Conservation (phyloP, 2,329 filamentous ascomycete species). For the Hymenoscyphus salicellus region DNA sequence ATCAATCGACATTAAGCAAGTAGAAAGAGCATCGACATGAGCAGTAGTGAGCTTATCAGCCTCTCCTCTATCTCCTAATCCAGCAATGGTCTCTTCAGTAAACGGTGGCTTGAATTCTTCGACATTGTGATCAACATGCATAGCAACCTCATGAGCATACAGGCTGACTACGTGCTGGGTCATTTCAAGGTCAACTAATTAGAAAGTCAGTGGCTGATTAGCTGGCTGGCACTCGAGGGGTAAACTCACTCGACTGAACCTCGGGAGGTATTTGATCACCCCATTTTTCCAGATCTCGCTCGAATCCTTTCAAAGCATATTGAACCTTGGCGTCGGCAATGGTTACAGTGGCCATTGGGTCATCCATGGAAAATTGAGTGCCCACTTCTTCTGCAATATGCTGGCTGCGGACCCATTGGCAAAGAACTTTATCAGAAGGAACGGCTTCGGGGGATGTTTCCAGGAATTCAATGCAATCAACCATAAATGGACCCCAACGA, state of each 20-base stretch:
- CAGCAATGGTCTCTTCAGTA: conserved; percentile 32
- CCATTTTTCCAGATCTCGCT: conserved; percentile 51
- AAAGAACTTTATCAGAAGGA: conserved; percentile 41
- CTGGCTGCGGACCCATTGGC: conserved; percentile 43
- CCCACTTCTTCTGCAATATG: conserved; percentile 55
- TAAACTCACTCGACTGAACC: conserved; percentile 31
- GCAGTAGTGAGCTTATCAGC: conserved; percentile 29
- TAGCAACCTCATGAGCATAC: conserved; percentile 58
- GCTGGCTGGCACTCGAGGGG: background rate
- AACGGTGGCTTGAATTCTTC: conserved; percentile 47
- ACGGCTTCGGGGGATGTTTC: conserved; percentile 41
- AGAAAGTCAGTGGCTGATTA: conserved; percentile 12
- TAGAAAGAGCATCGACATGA: conserved; percentile 52
- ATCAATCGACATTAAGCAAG: conserved; percentile 53
- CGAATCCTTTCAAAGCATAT: conserved; percentile 52
- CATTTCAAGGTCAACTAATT: conserved; percentile 46
- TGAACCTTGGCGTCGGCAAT: conserved; percentile 55
- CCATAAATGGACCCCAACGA: conserved; percentile 43
- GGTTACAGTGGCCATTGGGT: conserved; percentile 41
- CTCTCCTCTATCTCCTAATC: conserved; percentile 13
- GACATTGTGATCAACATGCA: conserved; percentile 54
- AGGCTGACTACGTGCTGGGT: conserved; percentile 53
- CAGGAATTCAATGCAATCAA: conserved; percentile 44
- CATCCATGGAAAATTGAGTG: conserved; percentile 52
- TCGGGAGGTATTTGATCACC: conserved; percentile 42